These are phyloP conservation scores for Aspergillus affinis DNA, from an alignment of 495 filamentous ascomycete genomes.

Conservation along the genomic window DNA sequence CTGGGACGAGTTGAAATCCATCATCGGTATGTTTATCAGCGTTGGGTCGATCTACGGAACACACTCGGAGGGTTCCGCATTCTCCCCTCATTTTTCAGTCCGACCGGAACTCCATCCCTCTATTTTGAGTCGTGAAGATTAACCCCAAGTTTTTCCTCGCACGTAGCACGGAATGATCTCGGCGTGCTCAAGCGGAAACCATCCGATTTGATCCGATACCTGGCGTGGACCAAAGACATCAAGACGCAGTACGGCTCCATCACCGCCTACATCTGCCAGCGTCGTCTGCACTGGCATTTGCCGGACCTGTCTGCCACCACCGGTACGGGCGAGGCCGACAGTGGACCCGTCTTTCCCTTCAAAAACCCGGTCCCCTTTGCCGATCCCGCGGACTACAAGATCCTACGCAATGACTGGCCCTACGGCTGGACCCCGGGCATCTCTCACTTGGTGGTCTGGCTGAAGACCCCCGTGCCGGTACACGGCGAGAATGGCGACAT, in stretches of 20 bases:
- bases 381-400: conserved; percentile 68
- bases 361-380: conserved; percentile 61
- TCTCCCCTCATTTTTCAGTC: conserved; percentile 17
- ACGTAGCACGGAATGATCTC: conserved; percentile 67
- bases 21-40: conserved; percentile 54
- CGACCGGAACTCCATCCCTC: neutral
- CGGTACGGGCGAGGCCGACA: conserved; percentile 16
- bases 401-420: conserved; percentile 89
- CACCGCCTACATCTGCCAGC: conserved; percentile 69
- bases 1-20: conserved; percentile 66
- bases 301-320: conserved; percentile 20
- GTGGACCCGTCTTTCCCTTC: conserved; percentile 31
- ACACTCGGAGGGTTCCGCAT: neutral
- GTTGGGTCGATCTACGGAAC: conserved; percentile 3
- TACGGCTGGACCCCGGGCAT: conserved; percentile 75
- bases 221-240: conserved; percentile 69
- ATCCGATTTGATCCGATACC: conserved; percentile 79
- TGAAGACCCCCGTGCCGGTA: conserved; percentile 52
- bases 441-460: conserved; percentile 60
- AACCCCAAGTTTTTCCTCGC: conserved; percentile 4
- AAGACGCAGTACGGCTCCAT: conserved; percentile 74
- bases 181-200: conserved; percentile 76
- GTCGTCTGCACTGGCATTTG: conserved; percentile 70
- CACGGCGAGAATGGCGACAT: conserved; percentile 64
- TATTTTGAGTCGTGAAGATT: neutral